These are phyloP conservation scores for Suillus placidus DNA, from an alignment of 768 basidiomycete genomes.

Conservation along the genomic window DNA sequence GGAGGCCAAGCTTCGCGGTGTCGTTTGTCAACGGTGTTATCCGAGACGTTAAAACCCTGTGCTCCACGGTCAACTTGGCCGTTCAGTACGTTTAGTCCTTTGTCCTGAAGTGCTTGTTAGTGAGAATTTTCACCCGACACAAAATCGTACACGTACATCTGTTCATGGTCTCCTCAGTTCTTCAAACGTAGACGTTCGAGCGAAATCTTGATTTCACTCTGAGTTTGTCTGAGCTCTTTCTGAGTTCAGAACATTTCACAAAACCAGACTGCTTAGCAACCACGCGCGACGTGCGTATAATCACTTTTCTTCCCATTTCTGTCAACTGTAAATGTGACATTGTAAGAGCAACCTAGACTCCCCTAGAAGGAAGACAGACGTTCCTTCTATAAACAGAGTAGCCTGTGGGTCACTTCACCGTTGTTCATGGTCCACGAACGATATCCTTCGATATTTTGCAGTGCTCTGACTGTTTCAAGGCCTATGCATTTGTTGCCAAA, in stretches of 20 bases:
- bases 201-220: conserved; percentile 3
- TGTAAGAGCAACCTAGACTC: not conserved
- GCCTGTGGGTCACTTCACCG: not conserved
- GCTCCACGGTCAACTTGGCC: not conserved
- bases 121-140: not conserved
- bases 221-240: conserved; percentile 12
- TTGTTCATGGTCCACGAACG: not conserved
- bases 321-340: not conserved
- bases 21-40: not conserved
- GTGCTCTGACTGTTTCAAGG: not conserved
- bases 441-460: not conserved
- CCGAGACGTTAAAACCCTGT: not conserved
- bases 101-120: not conserved
- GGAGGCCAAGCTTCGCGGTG: not conserved
- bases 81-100: not conserved
- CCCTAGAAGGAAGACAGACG: not conserved
- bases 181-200: not conserved
- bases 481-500: not conserved
- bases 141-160: not conserved
- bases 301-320: not conserved
- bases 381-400: not conserved
- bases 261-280: conserved; percentile 2
- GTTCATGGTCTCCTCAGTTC: not conserved
- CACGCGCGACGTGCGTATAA: not conserved
- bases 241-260: conserved; percentile 11